Evolutionary conservation across 176 grass and related monocot genomes (phyloP).

Genomic region (Otatea glauca): DNA sequence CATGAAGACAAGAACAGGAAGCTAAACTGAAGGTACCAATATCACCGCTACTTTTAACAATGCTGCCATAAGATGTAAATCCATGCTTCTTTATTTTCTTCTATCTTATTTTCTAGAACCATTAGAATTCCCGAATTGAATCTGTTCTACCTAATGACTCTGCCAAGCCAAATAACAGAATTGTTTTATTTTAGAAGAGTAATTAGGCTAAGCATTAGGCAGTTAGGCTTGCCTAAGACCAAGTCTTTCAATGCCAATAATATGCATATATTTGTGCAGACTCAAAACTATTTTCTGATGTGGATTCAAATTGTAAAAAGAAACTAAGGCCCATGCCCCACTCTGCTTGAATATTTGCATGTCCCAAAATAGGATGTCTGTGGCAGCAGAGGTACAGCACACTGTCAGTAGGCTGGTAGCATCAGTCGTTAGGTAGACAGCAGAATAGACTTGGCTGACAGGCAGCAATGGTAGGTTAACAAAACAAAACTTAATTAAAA

Average conservation of each 20-base stretch:
- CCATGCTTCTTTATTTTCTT: slow-evolving; percentile 13
- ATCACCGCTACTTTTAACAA: background rate
- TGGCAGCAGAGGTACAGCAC: background rate
- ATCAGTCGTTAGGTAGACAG: background rate
- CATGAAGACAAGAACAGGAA: background rate
- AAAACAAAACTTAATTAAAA: background rate
- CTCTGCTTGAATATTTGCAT: background rate
- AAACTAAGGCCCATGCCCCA: background rate
- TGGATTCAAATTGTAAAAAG: no score
- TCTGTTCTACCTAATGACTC: background rate
- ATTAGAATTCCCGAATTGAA: background rate
- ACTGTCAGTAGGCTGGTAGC: background rate
- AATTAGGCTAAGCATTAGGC: background rate
- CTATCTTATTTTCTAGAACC: slow-evolving; percentile 11
- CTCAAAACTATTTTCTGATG: no score
- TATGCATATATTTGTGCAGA: no score
- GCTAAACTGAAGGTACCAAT: background rate
- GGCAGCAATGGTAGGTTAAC: background rate
- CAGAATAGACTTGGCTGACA: background rate
- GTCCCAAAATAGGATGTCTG: background rate
- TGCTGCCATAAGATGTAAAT: slow-evolving; percentile 20
- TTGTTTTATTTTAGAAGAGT: background rate
- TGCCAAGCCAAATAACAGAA: slow-evolving; percentile 8
- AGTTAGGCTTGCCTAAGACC: background rate
- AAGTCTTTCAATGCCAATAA: no score